Percentiles rank a stretch among this genome's conserved stretches.
These are phyloP conservation scores for Triticum dicoccoides DNA, from an alignment of 176 grass and related monocot genomes.

Conservation along the genomic window DNA sequence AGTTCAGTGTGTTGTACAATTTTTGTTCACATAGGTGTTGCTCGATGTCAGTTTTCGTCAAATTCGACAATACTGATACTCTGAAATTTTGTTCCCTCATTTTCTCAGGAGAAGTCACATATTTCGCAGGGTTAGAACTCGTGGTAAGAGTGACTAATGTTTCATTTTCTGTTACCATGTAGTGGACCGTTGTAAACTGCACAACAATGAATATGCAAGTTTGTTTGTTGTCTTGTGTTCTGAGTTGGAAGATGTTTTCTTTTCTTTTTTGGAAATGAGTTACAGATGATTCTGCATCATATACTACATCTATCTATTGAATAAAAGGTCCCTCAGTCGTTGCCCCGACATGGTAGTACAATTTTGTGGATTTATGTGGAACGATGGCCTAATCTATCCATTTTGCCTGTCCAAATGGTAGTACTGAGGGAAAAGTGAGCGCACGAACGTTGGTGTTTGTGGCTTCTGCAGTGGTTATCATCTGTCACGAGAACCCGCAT, in stretches of 20 bases:
- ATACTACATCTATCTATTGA: no score
- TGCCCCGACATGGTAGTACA: no score
- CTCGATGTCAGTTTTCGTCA: background rate
- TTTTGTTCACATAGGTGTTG: slow-evolving; percentile 14
- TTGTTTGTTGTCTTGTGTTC: background rate
- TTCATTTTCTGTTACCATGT: background rate
- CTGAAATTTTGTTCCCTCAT: background rate
- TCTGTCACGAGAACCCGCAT: background rate
- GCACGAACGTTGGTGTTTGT: background rate
- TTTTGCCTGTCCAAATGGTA: background rate
- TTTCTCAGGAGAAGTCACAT: background rate
- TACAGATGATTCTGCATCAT: background rate
- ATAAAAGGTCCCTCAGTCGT: background rate
- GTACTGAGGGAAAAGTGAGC: background rate
- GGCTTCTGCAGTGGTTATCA: background rate
- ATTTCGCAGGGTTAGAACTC: background rate
- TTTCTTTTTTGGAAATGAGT: no score
- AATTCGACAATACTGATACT: background rate
- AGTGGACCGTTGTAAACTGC: background rate
- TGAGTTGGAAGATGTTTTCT: background rate
- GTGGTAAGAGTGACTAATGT: background rate
- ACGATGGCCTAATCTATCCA: background rate
- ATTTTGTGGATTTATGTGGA: no score
- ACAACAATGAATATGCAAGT: background rate
- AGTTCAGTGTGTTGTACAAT: slow-evolving; percentile 11